Percentiles rank a stretch among this genome's conserved stretches.
Conservation (phyloP, 257 asterid genomes). For the Scutellaria barbata region DNA sequence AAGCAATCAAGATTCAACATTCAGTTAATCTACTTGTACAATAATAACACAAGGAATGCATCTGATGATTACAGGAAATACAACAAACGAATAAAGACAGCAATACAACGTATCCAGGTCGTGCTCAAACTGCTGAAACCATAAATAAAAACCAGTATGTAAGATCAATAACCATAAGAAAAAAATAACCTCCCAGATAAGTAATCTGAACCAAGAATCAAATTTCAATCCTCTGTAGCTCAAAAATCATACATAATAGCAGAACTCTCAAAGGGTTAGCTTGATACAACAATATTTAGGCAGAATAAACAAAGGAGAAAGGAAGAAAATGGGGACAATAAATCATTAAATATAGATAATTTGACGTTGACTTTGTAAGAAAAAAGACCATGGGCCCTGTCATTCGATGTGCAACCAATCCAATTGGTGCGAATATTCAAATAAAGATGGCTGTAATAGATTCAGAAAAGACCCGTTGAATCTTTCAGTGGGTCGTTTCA, state of each 20-base stretch:
- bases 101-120: slow-evolving; percentile 15
- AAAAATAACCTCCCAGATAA: slow-evolving; percentile 19
- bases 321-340: neutral
- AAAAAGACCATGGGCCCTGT: neutral
- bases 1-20: slow-evolving; percentile 36
- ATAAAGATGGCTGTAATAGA: neutral
- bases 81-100: no score
- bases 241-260: neutral
- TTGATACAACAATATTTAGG: neutral
- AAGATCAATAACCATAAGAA: slow-evolving; percentile 37
- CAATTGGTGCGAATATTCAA: slow-evolving; percentile 43
- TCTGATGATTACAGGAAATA: slow-evolving; percentile 16
- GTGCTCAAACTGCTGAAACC: slow-evolving; percentile 3
- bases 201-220: slow-evolving; percentile 25
- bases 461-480: neutral
- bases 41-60: slow-evolving; percentile 21
- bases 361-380: slow-evolving; percentile 31
- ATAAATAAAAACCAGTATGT: neutral
- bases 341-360: neutral
- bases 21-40: slow-evolving; percentile 14
- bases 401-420: slow-evolving; percentile 15
- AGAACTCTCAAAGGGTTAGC: neutral
- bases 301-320: slow-evolving; percentile 4
- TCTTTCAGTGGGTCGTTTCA: neutral
- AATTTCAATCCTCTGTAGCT: slow-evolving; percentile 3